Base-by-base conservation (phyloP, 1,139 yeast species). In the Nakaseomyces delphensis region DNA sequence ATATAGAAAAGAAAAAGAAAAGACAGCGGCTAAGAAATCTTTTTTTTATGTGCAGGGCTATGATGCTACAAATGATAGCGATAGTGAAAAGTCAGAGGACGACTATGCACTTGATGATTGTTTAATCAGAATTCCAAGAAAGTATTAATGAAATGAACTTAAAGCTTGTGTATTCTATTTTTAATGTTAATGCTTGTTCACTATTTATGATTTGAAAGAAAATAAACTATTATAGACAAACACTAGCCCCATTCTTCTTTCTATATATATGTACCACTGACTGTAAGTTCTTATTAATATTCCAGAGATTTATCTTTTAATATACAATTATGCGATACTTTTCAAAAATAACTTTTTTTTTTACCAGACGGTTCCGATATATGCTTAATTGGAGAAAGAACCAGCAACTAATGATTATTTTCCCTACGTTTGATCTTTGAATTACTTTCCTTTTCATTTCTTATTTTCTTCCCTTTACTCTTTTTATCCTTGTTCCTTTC, bases 391-490 rank as follows among this genome's bases (percentile, higher is more conserved):
- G n/a, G n/a, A n/a, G n/a, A n/a, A n/a, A n/a, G n/a, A n/a, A n/a
- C n/a, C n/a, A n/a, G n/a, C n/a, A n/a, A n/a, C n/a, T n/a, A n/a
- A n/a, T n/a, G n/a, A n/a, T n/a, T n/a, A n/a, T n/a, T n/a, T n/a
- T n/a, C n/a, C 48, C 49, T 52, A 45, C 56, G 53, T 43, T 54
- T 49, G 39, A 56, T 53, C 49, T 56, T 54, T 45, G 54, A 48
- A 43, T 53, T 53, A 40, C 54, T 53, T 42, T 43, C 51, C 42
- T 55, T 49, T 40, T 50, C 52, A 38, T 49, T 49, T 27, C n/a
- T n/a, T 11, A 3, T 27, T 38, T 52, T 50, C 39, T 53, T 55
- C 39, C 54, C 51, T 41, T 56, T 56, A 47, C 48, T 47, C 43
- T 38, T 43, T 45, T 50, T 49, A 43, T 55, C 36, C 51, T 25